Percentiles rank a stretch among this genome's conserved stretches.
Conservation (phyloP, 371 early-diverging fungal genomes). For the Spraguea lophii region DNA sequence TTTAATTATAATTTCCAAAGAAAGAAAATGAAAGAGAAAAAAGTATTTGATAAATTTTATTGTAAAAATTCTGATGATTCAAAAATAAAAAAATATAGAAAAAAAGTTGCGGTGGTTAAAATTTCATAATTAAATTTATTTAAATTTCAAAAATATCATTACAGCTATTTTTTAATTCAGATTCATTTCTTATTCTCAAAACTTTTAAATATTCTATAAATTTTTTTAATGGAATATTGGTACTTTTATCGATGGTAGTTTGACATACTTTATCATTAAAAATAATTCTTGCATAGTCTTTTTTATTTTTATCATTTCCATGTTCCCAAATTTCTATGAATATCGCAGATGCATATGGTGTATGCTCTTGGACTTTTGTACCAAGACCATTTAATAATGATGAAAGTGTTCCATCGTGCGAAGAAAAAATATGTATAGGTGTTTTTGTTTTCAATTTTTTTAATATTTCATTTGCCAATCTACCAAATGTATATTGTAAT, state of each 20-base stretch:
- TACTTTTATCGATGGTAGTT: conserved; percentile 2
- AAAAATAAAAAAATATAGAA: no score
- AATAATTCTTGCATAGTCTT: conserved; percentile 21
- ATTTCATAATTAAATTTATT: no score
- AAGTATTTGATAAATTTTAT: no score
- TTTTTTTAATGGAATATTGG: conserved; percentile 3
- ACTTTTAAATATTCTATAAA: conserved; percentile 2
- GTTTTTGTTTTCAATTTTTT: conserved; percentile 1
- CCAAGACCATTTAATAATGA: conserved; percentile 21
- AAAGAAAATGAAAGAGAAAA: no score
- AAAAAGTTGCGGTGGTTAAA: no score
- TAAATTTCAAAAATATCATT: no score
- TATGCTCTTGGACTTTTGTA: conserved; percentile 7
- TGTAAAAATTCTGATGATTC: no score
- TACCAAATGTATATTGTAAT: conserved; percentile 11
- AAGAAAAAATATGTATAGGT: conserved; percentile 15
- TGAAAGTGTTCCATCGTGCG: conserved; percentile 28
- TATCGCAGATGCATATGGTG: conserved; percentile 34
- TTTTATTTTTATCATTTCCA: conserved; percentile 1
- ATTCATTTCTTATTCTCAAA: background rate
- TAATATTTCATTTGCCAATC: conserved; percentile 15
- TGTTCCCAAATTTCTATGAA: conserved; percentile 37
- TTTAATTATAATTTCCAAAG: no score
- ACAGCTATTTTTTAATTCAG: background rate
- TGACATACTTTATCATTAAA: conserved; percentile 17